phyloP scores from a whole-genome alignment of 2,329 filamentous ascomycete species.

The Calonectria leucothoes region DNA sequence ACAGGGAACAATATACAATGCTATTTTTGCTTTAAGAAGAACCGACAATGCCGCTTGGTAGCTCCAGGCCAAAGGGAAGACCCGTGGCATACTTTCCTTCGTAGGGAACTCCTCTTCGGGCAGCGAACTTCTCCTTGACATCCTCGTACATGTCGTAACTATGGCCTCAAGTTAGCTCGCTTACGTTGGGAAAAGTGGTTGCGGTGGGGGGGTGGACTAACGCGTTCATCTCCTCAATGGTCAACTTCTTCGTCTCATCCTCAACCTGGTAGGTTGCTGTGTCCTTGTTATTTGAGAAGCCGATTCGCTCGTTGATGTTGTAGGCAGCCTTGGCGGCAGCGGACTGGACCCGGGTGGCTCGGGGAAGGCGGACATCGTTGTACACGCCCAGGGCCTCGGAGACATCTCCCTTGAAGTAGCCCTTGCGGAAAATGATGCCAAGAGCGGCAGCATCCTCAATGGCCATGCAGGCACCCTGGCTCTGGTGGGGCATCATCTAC shows the following conservation, averaged over 20 bases:
- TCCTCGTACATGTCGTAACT: conserved; percentile 71
- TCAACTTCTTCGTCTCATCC: conserved; percentile 70
- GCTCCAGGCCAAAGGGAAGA: conserved; percentile 16
- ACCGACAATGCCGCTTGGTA: conserved; percentile 19
- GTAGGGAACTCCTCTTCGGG: conserved; percentile 10
- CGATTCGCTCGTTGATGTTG: conserved; percentile 73
- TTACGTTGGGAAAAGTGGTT: too few species aligned
- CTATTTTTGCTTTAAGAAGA: conserved; percentile 4
- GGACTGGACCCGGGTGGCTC: conserved; percentile 66
- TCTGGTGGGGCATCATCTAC: conserved; percentile 76
- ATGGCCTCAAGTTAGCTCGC: not conserved
- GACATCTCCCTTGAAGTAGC: conserved; percentile 60
- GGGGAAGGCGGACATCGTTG: conserved; percentile 63
- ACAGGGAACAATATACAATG: not conserved
- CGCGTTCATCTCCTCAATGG: conserved; percentile 77
- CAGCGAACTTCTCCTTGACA: conserved; percentile 60
- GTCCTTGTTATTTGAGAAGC: conserved; percentile 71
- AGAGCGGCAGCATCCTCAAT: conserved; percentile 74
- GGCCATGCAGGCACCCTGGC: conserved; percentile 76
- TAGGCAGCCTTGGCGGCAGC: conserved; percentile 68
- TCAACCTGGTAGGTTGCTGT: conserved; percentile 70
- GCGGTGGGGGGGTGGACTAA: conserved; percentile 47
- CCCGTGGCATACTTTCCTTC: conserved; percentile 11
- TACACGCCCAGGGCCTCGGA: conserved; percentile 61
- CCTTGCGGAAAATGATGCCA: conserved; percentile 68